Evolutionary conservation across 2,329 filamentous ascomycete species (phyloP), one percentile per base, ranked within the genome.

Genomic region (Drechslerella stenobrocha): DNA sequence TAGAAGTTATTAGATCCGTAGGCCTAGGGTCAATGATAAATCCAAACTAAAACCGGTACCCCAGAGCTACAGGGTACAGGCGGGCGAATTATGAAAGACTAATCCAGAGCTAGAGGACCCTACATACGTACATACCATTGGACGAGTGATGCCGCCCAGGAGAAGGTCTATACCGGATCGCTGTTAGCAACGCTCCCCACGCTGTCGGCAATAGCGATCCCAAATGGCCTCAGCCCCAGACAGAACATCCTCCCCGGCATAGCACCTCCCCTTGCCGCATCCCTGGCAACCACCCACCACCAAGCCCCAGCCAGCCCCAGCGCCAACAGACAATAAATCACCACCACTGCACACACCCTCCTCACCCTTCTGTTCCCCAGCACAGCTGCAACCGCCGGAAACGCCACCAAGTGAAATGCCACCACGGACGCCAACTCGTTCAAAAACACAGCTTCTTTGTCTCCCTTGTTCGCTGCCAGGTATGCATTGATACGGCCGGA

Each of bases 371-470:
- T 22, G 34, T 67, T 67, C 42, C 55, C 55, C 20, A 48, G 52
- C 1, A 56, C 23, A 23, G 46, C 32, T 15, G 32, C 55, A 20
- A 60, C 22, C 8, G 20, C 40, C 18, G 60, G 52, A 34, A 66
- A 66, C 28, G 46, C 50, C 1, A 50, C 13, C 18, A 67, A 15
- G 52, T 67, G 63, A 35, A 67, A 67, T 9, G 24, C 50, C 26
- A 67, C 34, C 1, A 52, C 24, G 2, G 52, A 58, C 26, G 53
- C 15, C 24, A 66, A 28, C 13, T 42, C 53, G 1, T 30, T 32
- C 44, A 30, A 11, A 9, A 47, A 8, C 44, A 11, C 11, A 3
- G 53, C 1, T n/a, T 46, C 45, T 7, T 20, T 44, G 4, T 13
- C 35, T 37, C 40, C 22, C 22, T 24, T 24, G 1, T 32, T 18